Evolutionary conservation across 805 yeast genomes (phyloP).

Genomic region (Naumovozyma castellii): DNA sequence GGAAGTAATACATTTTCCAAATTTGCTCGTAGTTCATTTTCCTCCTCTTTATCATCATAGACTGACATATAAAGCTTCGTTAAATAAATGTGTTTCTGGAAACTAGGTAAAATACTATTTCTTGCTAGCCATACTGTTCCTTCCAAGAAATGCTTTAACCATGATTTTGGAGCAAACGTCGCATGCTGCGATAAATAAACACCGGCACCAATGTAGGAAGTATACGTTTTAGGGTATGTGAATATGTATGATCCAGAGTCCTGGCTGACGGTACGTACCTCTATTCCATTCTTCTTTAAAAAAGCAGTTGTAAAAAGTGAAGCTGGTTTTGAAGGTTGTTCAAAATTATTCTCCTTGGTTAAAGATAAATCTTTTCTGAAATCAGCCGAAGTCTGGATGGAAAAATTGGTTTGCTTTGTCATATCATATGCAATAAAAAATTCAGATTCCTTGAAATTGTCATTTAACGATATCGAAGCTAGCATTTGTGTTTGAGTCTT

Average conservation of each 20-base stretch:
- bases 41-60: slow-evolving; percentile 31
- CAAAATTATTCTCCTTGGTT: background rate
- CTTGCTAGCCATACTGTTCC: slow-evolving; percentile 43
- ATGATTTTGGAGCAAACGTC: slow-evolving; percentile 45
- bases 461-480: background rate
- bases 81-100: slow-evolving; percentile 42
- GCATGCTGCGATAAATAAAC: slow-evolving; percentile 47
- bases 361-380: background rate
- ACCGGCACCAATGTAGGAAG: slow-evolving; percentile 45
- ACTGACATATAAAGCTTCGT: slow-evolving; percentile 34
- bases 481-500: background rate
- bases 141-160: slow-evolving; percentile 43
- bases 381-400: background rate
- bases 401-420: slow-evolving; percentile 6
- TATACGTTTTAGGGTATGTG: slow-evolving; percentile 47
- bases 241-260: slow-evolving; percentile 52
- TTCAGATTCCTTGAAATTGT: slow-evolving; percentile 30
- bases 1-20: background rate
- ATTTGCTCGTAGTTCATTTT: background rate
- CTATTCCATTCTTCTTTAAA: slow-evolving; percentile 41
- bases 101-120: slow-evolving; percentile 42
- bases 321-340: background rate
- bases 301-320: slow-evolving; percentile 36
- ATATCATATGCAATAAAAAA: slow-evolving; percentile 46
- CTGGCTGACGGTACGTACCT: slow-evolving; percentile 41